Base-by-base conservation (phyloP, 2,329 filamentous ascomycete genomes). In the Cytospora piceicola region DNA sequence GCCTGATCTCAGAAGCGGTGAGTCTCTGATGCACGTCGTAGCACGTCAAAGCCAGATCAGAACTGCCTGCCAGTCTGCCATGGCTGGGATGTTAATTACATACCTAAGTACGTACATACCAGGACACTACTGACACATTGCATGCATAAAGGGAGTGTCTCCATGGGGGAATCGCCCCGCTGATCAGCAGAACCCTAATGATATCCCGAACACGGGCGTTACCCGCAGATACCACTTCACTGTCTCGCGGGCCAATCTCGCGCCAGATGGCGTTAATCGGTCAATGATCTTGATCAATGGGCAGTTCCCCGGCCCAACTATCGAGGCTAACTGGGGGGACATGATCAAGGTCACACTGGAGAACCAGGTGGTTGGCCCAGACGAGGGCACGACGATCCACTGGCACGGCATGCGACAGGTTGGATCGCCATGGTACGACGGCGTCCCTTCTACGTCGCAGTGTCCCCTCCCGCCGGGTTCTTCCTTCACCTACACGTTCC, bases 401-500 rank as follows among this genome's bases (percentile, higher is more conserved):
- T 80, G 76, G 75, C 78, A 80, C 58, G 78, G 77, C 8, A 58
- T 80, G 2, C 71, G 77, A 17, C 75, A 77, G 66, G 70, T 72
- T 39, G 68, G 75, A 65, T 77, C 71, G n/a, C 57, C 46, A 4
- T 57, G 57, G 32, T 58, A 59, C 15, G 63, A 65, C n/a, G 63
- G 63, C 14, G 63, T 65, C 7, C 58, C 63, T 83, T 27, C 83
- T 78, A 1, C 78, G 34, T 36, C 34, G 34, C 34, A 84, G 68
- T 84, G 82, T 60, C 83, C 83, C 0, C 76, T 81, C 29, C 77
- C 84, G 0, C 82, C 84, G 0, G 83, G 83, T 0, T 70, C 81
- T 6, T 77, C 78, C 1, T 79, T 81, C 42, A 87, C 83, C 1
- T 90, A 90, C 74, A 82, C 75, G 4, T 89, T 84, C 76, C 79